These are phyloP conservation scores for Xylaria longipes DNA, from an alignment of 495 filamentous ascomycete genomes.

Conservation along the genomic window DNA sequence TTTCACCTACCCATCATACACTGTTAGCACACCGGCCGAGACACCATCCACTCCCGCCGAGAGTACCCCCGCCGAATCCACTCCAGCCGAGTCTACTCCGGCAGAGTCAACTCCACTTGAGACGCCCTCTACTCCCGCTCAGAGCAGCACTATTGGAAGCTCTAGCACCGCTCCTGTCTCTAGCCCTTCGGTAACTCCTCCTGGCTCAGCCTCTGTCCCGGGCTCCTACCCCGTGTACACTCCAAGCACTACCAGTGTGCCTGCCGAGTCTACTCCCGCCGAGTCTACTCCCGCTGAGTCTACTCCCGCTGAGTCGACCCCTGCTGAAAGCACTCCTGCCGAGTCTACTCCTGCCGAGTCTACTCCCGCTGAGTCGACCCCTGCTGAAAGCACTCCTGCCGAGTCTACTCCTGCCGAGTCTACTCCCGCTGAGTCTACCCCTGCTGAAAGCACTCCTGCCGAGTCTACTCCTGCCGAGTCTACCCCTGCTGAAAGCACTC, in stretches of 20 bases:
- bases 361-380: constrained; percentile 30
- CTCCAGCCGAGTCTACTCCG: neutral
- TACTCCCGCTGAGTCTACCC: constrained; percentile 27
- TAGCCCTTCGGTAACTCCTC: constrained; percentile 11
- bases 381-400: constrained; percentile 28
- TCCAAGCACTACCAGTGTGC: constrained; percentile 23
- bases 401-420: constrained; percentile 13
- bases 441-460: constrained; percentile 19
- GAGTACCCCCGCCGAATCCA: constrained; percentile 20
- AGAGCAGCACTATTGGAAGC: constrained; percentile 22
- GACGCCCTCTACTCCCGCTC: constrained; percentile 9
- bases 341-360: constrained; percentile 26
- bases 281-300: constrained; percentile 2
- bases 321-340: neutral
- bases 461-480: constrained; percentile 29
- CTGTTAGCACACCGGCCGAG: constrained; percentile 28
- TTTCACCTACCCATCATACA: constrained; percentile 21
- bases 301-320: constrained; percentile 12
- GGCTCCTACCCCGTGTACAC: constrained; percentile 29
- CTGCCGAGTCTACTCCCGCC: constrained; percentile 6
- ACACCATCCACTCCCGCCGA: constrained; percentile 29
- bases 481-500: constrained; percentile 31
- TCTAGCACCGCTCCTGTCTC: constrained; percentile 27
- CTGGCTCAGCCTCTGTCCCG: constrained; percentile 12
- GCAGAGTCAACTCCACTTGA: constrained; percentile 4